Base-by-base conservation (phyloP, 306 rosid species). In the Prunus mongolica region DNA sequence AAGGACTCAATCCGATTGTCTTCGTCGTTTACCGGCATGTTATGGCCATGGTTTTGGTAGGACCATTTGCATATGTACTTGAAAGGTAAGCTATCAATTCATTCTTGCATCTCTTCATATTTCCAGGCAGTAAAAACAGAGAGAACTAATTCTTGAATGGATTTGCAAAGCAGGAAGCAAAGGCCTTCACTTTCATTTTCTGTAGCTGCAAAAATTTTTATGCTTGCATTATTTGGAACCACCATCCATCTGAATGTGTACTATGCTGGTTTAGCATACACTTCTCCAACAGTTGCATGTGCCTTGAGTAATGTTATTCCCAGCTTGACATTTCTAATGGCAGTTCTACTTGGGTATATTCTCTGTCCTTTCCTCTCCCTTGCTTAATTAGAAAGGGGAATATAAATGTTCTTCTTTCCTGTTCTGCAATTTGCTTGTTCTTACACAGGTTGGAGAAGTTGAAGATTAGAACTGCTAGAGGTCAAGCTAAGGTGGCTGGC, bases 261-360 rank as follows among this genome's bases (percentile, higher is more conserved):
- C 55, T 76, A 76, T 28, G 76, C 84, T 44, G 88, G 86, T 46
- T 57, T 85, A 47, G 30, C 70, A 1, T 78, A 72, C 79, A 72
- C 81, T 68, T 82, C 84, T 44, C 66, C 82, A 5, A 79, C 86
- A 0, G 84, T 85, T n/a, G 79, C 72, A 14, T 12, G 56, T 20
- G 86, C 86, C 72, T 79, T 85, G 45, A 76, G 77, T 46, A 85
- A 85, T 45, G 74, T 82, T 30, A 44, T 82, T 58, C 86, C 82
- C 8, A 73, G 78, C 65, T 50, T 82, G 61, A 85, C 88, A 15
- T 85, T 85, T 73, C 24, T 68, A 65, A 24, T 72, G 15, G 84
- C 82, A 7, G 72, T 79, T 67, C 38, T 79, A 9, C 65, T 85
- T 65, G 9, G 82, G 88, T 81, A 82, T 54, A 20, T 20, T 56